Base-by-base conservation (phyloP, 2,329 filamentous ascomycete species). In the Sphaerulina vaccinii region DNA sequence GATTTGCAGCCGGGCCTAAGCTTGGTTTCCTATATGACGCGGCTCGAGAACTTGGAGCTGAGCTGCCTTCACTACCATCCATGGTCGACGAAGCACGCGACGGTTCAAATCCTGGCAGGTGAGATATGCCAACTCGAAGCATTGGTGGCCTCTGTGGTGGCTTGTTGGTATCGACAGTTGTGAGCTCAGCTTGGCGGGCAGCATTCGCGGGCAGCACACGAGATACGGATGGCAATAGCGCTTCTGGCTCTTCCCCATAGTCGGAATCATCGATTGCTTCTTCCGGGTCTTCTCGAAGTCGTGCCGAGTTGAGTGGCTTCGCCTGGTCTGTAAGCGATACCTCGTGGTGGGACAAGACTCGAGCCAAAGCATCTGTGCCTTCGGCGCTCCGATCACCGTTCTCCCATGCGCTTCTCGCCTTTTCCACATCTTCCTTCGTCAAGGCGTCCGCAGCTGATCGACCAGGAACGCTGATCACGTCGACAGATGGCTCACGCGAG, bases 101-200 rank as follows among this genome's bases (percentile, higher is more conserved):
- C 21, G 70, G 65, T n/a, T 71, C 68, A 50, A 71, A 76, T 9
- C 73, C 73, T 3, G 75, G 75, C n/a, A 78, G 60, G 58, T 77
- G 75, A 18, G 75, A 77, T 39, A 70, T 66, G 16, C 73, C 73
- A 18, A 76, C 68, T 22, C 71, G 68, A 5, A 72, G 60, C 58
- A 76, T 62, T 8, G 71, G 70, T 9, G 74, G 64, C 38, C 63
- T 46, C 35, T 56, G 50, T n/a, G 24, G 70, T 11, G 41, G 39
- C 16, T 32, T 13, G 16, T 38, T 13, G 27, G n/a, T 3, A 10
- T 37, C 39, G 9, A 70, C 66, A 23, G 45, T 38, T 23, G 36
- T 23, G 11, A 24, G 33, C 33, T 43, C 37, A 19, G 29, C 11
- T 24, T 40, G 35, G 15, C 24, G 37, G 15, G 39, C 18, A 24